Percentiles rank a stretch among this genome's conserved stretches.
Evolutionary conservation across 2,329 filamentous ascomycete genomes (phyloP).

Genomic region (Paecilomyces fulvus): DNA sequence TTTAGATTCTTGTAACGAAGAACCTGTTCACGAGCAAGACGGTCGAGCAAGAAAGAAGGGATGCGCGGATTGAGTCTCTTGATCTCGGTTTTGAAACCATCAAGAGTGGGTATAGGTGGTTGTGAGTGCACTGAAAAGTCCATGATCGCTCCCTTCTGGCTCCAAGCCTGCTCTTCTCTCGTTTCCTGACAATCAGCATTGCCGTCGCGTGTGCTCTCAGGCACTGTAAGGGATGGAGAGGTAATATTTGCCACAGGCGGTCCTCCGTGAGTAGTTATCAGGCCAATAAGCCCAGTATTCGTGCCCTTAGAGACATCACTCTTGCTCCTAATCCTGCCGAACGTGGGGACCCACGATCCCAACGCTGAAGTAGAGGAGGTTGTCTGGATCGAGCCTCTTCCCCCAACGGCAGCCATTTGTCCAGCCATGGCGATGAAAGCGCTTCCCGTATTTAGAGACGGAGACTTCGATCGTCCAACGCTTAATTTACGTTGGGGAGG

Average conservation of each 20-base stretch:
- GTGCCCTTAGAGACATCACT: conserved; percentile 45
- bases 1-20: conserved; percentile 71
- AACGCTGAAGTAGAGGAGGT: conserved; percentile 30
- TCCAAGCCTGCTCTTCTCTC: conserved; percentile 47
- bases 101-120: conserved; percentile 60
- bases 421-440: conserved; percentile 39
- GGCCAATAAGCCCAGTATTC: conserved; percentile 40
- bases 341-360: conserved; percentile 37
- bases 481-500: conserved; percentile 31
- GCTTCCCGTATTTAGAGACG: conserved; percentile 30
- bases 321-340: conserved; percentile 46
- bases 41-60: conserved; percentile 60
- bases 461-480: conserved; percentile 29
- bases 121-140: conserved; percentile 56
- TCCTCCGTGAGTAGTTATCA: conserved; percentile 51
- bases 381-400: conserved; percentile 51
- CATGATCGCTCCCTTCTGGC: conserved; percentile 54
- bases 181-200: conserved; percentile 53
- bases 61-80: conserved; percentile 66
- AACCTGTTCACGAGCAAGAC: conserved; percentile 73
- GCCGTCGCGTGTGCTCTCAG: conserved; percentile 27
- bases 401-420: conserved; percentile 37
- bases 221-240: conserved; percentile 33
- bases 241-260: conserved; percentile 50
- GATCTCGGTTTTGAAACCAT: conserved; percentile 70